Conservation (phyloP, 192 early-diverging fungal genomes). For the Coemansia sp. region DNA sequence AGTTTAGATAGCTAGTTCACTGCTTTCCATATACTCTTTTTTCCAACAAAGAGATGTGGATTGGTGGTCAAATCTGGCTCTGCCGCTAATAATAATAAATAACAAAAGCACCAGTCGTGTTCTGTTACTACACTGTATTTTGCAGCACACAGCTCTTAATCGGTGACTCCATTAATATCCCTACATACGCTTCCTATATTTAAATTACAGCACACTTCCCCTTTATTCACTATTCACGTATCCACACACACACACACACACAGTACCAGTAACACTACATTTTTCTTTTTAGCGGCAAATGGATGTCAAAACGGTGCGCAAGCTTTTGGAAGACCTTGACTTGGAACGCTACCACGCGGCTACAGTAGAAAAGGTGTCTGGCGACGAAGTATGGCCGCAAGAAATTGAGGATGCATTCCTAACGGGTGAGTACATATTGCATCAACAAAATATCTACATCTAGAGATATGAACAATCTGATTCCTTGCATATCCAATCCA, state of each 20-base stretch:
- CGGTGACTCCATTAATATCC: no score
- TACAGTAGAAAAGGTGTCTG: conserved; percentile 7
- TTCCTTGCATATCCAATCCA: neutral
- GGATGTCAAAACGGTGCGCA: conserved; percentile 35
- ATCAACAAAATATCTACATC: no score
- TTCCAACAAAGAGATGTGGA: no score
- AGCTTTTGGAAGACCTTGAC: conserved; percentile 27
- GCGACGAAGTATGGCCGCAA: conserved; percentile 42
- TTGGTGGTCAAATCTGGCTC: no score
- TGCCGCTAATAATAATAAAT: no score
- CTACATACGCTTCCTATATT: neutral
- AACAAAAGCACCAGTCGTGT: no score
- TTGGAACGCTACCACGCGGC: conserved; percentile 23
- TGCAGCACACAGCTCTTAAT: no score
- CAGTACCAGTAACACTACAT: neutral
- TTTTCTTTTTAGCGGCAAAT: conserved; percentile 3
- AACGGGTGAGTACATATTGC: no score
- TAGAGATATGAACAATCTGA: neutral
- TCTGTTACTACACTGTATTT: neutral
- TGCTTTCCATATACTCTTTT: no score
- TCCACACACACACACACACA: neutral
- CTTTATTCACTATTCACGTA: neutral
- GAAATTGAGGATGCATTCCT: conserved; percentile 35
- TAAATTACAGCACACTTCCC: neutral
- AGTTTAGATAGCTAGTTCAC: no score